phyloP scores from a whole-genome alignment of 495 filamentous ascomycete genomes.

The Physcia stellaris region DNA sequence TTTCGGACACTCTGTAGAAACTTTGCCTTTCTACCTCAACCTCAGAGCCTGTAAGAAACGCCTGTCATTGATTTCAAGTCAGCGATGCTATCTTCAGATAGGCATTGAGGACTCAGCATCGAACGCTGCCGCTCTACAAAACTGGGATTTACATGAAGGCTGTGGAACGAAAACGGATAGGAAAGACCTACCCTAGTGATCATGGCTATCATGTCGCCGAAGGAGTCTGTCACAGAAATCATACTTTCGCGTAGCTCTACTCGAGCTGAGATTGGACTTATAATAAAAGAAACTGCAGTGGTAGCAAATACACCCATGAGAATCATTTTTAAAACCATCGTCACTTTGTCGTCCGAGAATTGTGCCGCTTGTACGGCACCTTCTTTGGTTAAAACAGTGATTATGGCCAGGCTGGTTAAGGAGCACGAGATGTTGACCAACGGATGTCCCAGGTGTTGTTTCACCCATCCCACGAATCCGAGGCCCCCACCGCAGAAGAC shows the following conservation, averaged over 20 bases:
- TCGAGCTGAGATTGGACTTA: conserved; percentile 74
- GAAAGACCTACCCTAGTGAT: no score
- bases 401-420: conserved; percentile 77
- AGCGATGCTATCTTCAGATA: no score
- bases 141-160: no score
- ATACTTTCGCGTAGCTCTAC: conserved; percentile 62
- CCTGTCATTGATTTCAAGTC: no score
- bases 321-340: conserved; percentile 83
- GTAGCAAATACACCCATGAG: conserved; percentile 68
- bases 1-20: conserved; percentile 51
- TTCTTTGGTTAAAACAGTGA: conserved; percentile 87
- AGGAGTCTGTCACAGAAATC: conserved; percentile 56
- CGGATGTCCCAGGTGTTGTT: conserved; percentile 74
- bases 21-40: conserved; percentile 50
- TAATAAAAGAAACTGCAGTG: conserved; percentile 59
- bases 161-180: no score
- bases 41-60: conserved; percentile 77
- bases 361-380: conserved; percentile 67
- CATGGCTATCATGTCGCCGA: conserved; percentile 67
- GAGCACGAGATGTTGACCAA: conserved; percentile 86
- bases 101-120: no score
- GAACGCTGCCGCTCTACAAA: no score
- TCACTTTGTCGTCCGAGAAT: conserved; percentile 69
- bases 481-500: conserved; percentile 83
- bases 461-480: conserved; percentile 85